phyloP scores from a whole-genome alignment of 306 rosid genomes.

The Vigna trinervia region DNA sequence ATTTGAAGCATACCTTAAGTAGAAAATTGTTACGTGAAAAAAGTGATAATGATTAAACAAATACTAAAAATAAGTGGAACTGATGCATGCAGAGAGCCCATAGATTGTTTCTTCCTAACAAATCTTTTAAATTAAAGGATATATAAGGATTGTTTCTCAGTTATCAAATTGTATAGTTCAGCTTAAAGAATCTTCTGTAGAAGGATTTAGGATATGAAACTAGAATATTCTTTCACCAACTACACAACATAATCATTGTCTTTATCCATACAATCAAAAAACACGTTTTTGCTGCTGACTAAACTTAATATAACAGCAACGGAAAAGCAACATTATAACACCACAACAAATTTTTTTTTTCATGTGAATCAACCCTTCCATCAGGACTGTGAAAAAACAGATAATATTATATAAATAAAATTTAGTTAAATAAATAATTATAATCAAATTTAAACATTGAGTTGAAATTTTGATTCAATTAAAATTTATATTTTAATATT shows the following conservation, averaged over 20 bases:
- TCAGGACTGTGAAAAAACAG: too few relatives aligned
- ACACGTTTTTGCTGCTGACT: neutral
- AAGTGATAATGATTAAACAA: constrained; percentile 4
- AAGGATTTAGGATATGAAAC: neutral
- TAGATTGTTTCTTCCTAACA: neutral
- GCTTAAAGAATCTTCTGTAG: constrained; percentile 1
- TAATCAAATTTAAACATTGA: too few relatives aligned
- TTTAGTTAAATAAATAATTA: too few relatives aligned
- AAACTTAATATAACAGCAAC: neutral
- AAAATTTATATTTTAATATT: too few relatives aligned
- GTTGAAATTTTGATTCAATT: too few relatives aligned
- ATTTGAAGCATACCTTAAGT: neutral
- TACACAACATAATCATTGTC: neutral
- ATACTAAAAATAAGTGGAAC: neutral
- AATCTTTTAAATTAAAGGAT: neutral
- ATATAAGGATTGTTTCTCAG: neutral
- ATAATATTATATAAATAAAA: too few relatives aligned
- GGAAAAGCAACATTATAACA: neutral
- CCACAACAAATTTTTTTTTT: neutral
- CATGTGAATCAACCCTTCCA: neutral
- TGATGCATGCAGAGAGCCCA: neutral
- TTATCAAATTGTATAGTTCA: neutral
- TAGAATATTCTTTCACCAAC: constrained; percentile 32
- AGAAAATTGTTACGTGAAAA: neutral
- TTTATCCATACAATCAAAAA: constrained; percentile 4